Evolutionary conservation across 1,284 basidiomycete species (phyloP), one percentile per base, ranked within the genome.

Genomic region (Abortiporus biennis): DNA sequence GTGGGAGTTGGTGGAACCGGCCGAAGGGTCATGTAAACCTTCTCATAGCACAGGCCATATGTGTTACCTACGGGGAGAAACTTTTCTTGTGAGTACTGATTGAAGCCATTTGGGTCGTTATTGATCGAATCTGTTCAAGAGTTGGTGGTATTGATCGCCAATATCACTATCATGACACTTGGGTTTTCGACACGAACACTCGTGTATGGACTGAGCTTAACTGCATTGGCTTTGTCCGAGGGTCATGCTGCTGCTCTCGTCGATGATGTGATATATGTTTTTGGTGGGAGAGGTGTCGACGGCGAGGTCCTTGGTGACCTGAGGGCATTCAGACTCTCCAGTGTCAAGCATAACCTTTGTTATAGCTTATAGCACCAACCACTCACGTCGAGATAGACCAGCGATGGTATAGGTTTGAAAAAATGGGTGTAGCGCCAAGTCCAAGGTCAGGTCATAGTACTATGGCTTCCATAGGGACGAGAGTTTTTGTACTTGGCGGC

Each of bases 141-240:
- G 99, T 99, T 55, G 96, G 96, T 36, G 96, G 96, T 40, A 99
- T 97, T 4, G 96, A 99, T 56, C 95, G 94, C 20, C 85, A 90
- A 60, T 99, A 92, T 65, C 96, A 99, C 64, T 99, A 99, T 69
- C 99, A 99, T 64, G 96, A 99, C 60, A 99, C 95, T 4, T 99
- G 96, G 96, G 77, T 85, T 20, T 98, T 92, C 63, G 93, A 97
- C 62, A 72, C 93, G 36, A 74, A 73, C 23, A 87, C 91, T 0
- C 76, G 78, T 45, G 76, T 67, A 37, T 99, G 96, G 96, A 76
- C 85, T 11, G 96, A 99, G 62, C 71, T 99, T 43, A 84, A 87
- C 31, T 99, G 96, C 65, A 98, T 98, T 44, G 96, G 96, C 1
- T 99, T 91, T 64, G 97, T 98, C 46, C 96, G 97, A 99, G 63